These are phyloP conservation scores for Lactifluus volemus DNA, from an alignment of 768 basidiomycete species.

Conservation along the genomic window DNA sequence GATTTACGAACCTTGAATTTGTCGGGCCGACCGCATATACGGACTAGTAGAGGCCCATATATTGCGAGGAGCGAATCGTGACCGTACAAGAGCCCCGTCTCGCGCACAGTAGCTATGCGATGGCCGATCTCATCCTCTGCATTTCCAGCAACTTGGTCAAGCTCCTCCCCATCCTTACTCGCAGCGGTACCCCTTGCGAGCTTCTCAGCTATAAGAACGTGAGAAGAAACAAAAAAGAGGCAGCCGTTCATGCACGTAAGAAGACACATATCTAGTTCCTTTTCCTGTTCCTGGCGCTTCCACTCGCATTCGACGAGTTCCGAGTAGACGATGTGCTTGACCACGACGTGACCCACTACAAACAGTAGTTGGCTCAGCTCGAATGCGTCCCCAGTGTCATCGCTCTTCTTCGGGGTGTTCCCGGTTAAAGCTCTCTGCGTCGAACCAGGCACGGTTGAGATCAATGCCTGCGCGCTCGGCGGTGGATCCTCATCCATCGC, in stretches of 20 bases:
- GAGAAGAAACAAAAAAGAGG: background rate
- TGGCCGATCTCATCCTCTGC: slow-evolving; percentile 99
- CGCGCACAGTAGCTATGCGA: slow-evolving; percentile 71
- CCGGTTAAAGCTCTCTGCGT: background rate
- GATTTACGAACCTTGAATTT: slow-evolving; percentile 66
- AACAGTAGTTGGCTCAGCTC: slow-evolving; percentile 91
- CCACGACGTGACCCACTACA: slow-evolving; percentile 91
- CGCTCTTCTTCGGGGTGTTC: slow-evolving; percentile 18
- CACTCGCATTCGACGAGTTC: slow-evolving; percentile 94
- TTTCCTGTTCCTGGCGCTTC: slow-evolving; percentile 93
- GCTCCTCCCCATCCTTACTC: slow-evolving; percentile 65
- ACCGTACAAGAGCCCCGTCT: slow-evolving; percentile 83
- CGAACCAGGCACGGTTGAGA: slow-evolving; percentile 13
- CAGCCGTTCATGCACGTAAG: background rate
- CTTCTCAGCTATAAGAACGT: slow-evolving; percentile 47
- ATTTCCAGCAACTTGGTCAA: slow-evolving; percentile 94
- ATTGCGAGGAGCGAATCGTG: slow-evolving; percentile 71
- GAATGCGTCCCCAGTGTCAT: slow-evolving; percentile 74
- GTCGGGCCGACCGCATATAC: slow-evolving; percentile 80
- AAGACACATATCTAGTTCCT: slow-evolving; percentile 52
- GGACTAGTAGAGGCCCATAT: no score
- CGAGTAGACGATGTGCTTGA: slow-evolving; percentile 95
- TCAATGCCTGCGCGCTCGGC: slow-evolving; percentile 21
- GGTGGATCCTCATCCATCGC: slow-evolving; percentile 49
- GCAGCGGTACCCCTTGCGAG: slow-evolving; percentile 33